A percentile compares a stretch with the other conserved stretches of the same genome.
These are phyloP conservation scores for Verbascum thapsus DNA, from an alignment of 257 asterid species.

Conservation along the genomic window DNA sequence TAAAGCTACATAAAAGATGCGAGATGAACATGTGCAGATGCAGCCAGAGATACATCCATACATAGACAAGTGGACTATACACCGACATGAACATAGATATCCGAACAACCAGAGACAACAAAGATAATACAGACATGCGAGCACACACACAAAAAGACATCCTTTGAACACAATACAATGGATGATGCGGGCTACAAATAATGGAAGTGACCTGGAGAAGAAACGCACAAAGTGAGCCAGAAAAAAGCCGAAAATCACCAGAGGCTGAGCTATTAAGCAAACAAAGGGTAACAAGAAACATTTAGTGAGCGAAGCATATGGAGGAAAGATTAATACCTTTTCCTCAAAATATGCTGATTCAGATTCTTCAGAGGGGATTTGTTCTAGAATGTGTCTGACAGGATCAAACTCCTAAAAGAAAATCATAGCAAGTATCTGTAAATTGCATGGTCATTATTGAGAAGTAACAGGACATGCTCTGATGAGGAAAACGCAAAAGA, in stretches of 20 bases:
- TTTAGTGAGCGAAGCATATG: background rate
- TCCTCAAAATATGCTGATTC: constrained; percentile 78
- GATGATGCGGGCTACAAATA: constrained; percentile 6
- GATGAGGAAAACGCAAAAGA: constrained; percentile 22
- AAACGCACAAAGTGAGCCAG: background rate
- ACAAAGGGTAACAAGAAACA: constrained; percentile 24
- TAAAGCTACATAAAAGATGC: background rate
- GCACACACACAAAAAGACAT: constrained; percentile 2
- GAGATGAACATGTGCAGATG: constrained; percentile 9
- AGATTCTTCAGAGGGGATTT: constrained; percentile 69
- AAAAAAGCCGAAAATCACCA: constrained; percentile 5
- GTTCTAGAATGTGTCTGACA: constrained; percentile 70
- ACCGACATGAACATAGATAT: background rate
- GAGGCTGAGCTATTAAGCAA: background rate
- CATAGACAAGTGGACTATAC: background rate
- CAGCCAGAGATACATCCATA: constrained; percentile 22
- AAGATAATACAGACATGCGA: background rate
- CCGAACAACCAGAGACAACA: constrained; percentile 23
- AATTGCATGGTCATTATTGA: constrained; percentile 24
- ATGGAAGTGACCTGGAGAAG: constrained; percentile 5
- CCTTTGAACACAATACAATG: background rate
- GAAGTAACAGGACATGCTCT: constrained; percentile 10
- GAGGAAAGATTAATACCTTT: constrained; percentile 52
- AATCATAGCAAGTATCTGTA: constrained; percentile 35
- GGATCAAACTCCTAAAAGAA: constrained; percentile 84